A percentile compares a stretch with the other conserved stretches of the same genome.
Evolutionary conservation across 371 early-diverging fungal genomes (phyloP).

Genomic region (Mucor mucedo): DNA sequence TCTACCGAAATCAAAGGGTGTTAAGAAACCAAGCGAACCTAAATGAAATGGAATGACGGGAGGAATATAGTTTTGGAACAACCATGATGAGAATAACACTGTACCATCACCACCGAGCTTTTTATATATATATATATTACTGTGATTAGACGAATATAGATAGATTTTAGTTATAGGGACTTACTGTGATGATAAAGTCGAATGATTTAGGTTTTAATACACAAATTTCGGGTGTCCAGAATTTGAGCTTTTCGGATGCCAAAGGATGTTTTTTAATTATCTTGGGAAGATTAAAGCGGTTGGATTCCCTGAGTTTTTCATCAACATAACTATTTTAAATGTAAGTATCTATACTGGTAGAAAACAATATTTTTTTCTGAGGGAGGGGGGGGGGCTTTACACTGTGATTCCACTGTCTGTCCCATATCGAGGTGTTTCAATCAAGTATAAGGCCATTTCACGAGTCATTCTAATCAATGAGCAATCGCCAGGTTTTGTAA

Average conservation of each 20-base stretch:
- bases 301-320: conserved; percentile 60
- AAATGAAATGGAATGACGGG: conserved; percentile 91
- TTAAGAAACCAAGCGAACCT: conserved; percentile 91
- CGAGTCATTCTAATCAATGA: conserved; percentile 78
- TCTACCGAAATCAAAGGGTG: conserved; percentile 80
- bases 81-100: conserved; percentile 87
- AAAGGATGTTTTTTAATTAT: conserved; percentile 39
- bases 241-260: conserved; percentile 52
- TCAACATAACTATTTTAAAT: conserved; percentile 62
- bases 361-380: too few species aligned
- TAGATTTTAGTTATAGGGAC: conserved; percentile 38
- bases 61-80: conserved; percentile 91
- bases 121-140: too few species aligned
- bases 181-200: conserved; percentile 83
- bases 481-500: conserved; percentile 88
- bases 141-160: not conserved
- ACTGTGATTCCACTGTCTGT: conserved; percentile 65
- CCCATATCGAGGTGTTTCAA: conserved; percentile 54
- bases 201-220: conserved; percentile 69
- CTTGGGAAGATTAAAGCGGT: conserved; percentile 59
- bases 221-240: conserved; percentile 85
- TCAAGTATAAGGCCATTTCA: conserved; percentile 82
- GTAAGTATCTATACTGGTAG: not conserved
- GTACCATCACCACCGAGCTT: conserved; percentile 91
- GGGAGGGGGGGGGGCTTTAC: conserved; percentile 26